Base-by-base conservation (phyloP, 257 asterid species). In the Solanum megistacrolobum region DNA sequence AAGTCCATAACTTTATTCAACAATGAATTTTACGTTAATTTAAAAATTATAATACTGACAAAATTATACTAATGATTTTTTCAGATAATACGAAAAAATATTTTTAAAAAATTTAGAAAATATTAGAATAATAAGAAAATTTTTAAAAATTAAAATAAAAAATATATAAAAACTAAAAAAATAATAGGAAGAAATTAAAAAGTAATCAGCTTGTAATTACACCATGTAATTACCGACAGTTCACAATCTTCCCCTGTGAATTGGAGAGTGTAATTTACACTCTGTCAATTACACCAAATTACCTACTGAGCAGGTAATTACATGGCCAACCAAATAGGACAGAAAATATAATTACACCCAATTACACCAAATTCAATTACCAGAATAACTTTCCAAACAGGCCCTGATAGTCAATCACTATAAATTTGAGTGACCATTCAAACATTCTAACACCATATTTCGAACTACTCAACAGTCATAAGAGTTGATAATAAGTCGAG, bases 311-410 rank as follows among this genome's bases (percentile, higher is more conserved):
- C n/a, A 52, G 0, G 1, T 6, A 52, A 2, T 52, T 52, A 18
- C n/a, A 52, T 52, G n/a, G 9, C 23, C 62, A 52, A 52, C 10
- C 62, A 52, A 52, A 52, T 20, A 6, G 0, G 23, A 52, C 1
- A 16, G 4, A 52, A 0, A 52, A 1, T 18, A 0, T 52, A 52
- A 52, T 52, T 52, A 12, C 2, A 46, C 18, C 1, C 2, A 43
- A 12, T 43, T 43, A 48, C 3, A 48, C 0, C 8, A 52, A 52
- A 16, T 52, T 6, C 0, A 18, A 52, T 52, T 52, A 16, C 0
- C 23, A 18, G 0, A 52, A 18, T 52, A 0, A 18, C 4, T 52
- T 52, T 52, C n/a, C 9, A 18, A 52, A 52, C 4, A 18, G 0
- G 9, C n/a, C 62, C 62, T 52, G 3, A 12, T 68, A 7, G 2